Conservation (phyloP, 1,284 basidiomycete species). For the Naganishia cerealis region DNA sequence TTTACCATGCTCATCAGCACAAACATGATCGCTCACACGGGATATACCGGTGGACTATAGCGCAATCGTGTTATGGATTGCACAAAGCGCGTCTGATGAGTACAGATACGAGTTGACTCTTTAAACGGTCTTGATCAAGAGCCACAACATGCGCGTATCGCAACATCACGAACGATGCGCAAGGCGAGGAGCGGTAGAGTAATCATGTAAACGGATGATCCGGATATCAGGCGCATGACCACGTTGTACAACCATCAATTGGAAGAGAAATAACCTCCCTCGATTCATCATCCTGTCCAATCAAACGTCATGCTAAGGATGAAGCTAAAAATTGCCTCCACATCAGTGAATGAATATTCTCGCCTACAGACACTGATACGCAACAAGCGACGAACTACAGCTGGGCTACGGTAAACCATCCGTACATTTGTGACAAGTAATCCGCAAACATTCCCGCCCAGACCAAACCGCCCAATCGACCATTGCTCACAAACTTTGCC, state of each 20-base stretch:
- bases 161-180: not conserved
- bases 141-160: too few relatives aligned
- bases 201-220: not conserved
- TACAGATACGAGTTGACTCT: slow-evolving; percentile 55
- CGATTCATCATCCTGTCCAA: not conserved
- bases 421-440: slow-evolving; percentile 58
- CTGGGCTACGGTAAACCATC: slow-evolving; percentile 2
- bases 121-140: slow-evolving; percentile 32
- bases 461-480: slow-evolving; percentile 83
- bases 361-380: not conserved
- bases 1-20: not conserved
- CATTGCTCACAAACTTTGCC: slow-evolving; percentile 84
- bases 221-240: not conserved
- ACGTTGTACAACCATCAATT: slow-evolving; percentile 2
- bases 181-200: not conserved
- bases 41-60: slow-evolving; percentile 35
- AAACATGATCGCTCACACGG: not conserved
- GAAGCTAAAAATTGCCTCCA: not conserved
- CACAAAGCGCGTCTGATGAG: slow-evolving; percentile 54
- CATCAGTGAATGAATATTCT: not conserved
- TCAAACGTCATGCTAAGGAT: not conserved
- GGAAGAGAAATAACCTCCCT: not conserved
- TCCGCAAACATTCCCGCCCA: slow-evolving; percentile 81
- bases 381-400: not conserved
- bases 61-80: slow-evolving; percentile 54